Base-by-base conservation (phyloP, 2,329 filamentous ascomycete species). In the Diaporthe aspalathi region DNA sequence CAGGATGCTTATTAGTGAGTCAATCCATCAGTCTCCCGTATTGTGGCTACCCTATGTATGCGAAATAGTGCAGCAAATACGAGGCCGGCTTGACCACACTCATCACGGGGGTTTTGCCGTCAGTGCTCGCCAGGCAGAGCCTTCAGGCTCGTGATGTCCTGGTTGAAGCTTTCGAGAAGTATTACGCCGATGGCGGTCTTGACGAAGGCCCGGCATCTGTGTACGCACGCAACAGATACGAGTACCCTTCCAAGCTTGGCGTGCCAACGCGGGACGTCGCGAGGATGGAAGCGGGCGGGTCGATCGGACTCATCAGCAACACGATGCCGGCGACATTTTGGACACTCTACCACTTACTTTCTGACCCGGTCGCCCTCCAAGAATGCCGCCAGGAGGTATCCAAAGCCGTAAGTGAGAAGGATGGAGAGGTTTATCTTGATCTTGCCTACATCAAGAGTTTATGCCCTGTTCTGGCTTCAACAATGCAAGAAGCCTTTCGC, bases 401-500 rank as follows among this genome's bases (percentile, higher is more conserved):
- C 29, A 50, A 29, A 24, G 27, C 24, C 2, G 68, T 68, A 8
- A 50, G 50, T 27, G 35, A 54, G 29, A 43, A 62, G 16, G 32
- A 53, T 22, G 47, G 47, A 1, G 63, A 38, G 14, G 11, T 50
- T 2, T n/a, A 52, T n/a, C 67, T 81, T 32, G 76, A 81, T 57
- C 68, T 83, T 0, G 75, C 73, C 20, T 70, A 53, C 14, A 71
- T 83, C 62, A 80, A 79, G 40, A 69, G 66, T 0, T 70, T 68
- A 0, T 84, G 82, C 70, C 80, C 80, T 1, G 75, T 82, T 0
- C 71, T 85, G 2, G 66, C 79, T 6, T 82, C 83, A 1, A 80
- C 79, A 8, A 78, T 80, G 32, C 78, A 84, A 57, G 84, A 85
- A 66, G 78, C 77, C 1, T 75, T 85, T 5, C 80, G 83, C 0